Evolutionary conservation across 1,284 basidiomycete genomes (phyloP), one percentile per base, ranked within the genome.

Genomic region (Ganoderma lucidum): DNA sequence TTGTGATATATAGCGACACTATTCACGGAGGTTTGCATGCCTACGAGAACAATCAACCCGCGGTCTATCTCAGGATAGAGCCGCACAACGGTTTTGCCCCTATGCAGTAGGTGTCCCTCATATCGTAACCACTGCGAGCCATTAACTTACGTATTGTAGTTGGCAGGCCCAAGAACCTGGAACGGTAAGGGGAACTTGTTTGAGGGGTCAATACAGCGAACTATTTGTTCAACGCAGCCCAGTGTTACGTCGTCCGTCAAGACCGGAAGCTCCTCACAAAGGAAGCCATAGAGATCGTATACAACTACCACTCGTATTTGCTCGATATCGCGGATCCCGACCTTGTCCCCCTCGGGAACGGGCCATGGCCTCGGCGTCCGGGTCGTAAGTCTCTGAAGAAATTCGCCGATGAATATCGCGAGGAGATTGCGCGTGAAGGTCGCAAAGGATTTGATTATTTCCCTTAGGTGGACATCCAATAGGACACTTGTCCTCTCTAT

Each of bases 31-130:
- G 69, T 2, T 3, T 41, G 1, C 37, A 35, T 6, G 65, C 62
- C 1, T 30, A 64, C 23, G 63, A 62, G 9, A 53, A 70, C 42
- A 74, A 74, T 53, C 67, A 73, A n/a, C 70, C 71, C 10, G 71
- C 70, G 2, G 73, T 73, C 19, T 74, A 70, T 42, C 65, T 74
- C n/a, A 66, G 73, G 23, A 73, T 73, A 9, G 73, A 73, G 51
- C 56, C 69, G 0, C 30, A 69, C 14, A 41, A 70, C 45, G 70
- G 66, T 2, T 65, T 74, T 2, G 73, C 69, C 5, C 71, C 71
- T 5, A 17, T 63, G 12, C 71, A 66, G 73, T 74, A 44, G 14
- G 73, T 68, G 8, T 28, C 4, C 9, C 8, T 5, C n/a, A 12
- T 28, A 28, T 23, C n/a, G 45, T 51, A 9, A 10, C 48, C 12